Evolutionary conservation across 2,329 filamentous ascomycete genomes (phyloP), one percentile per base, ranked within the genome.

Genomic region (Cadophora luteo-olivacea): DNA sequence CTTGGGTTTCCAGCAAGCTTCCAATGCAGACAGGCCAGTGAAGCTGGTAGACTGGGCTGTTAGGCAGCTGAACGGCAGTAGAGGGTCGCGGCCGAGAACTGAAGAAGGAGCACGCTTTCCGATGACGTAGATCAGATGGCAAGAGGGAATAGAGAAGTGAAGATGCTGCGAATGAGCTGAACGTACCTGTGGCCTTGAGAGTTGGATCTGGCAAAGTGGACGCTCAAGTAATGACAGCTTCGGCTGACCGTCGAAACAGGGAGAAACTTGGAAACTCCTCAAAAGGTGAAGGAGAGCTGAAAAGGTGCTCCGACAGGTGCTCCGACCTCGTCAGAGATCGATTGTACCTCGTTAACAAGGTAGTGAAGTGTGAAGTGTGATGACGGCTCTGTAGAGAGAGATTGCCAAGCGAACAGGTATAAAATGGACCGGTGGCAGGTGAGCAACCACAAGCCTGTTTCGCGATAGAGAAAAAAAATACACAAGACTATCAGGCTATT

Each of bases 401-500:
- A 5, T 6, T 4, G 41, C 9, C 33, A 60, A 22, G 55, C 33
- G 22, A 60, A 49, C 19, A 49, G 45, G n/a, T 25, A 14, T n/a
- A 29, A 41, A 8, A 36, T 7, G 25, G 33, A 60, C 32, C 9
- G 41, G 55, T 41, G 55, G 55, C 41, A 60, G 36, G 32, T 60
- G 55, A 60, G 25, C n/a, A 25, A 3, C 55, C 33, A 24, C 33
- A 24, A 38, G 11, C 36, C 16, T 9, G n/a, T n/a, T 12, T 41
- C 16, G 41, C 11, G 11, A n/a, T 16, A 41, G 8, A 22, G 38
- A 16, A 12, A 25, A 45, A 60, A 33, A 25, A 24, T 38, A 38
- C 33, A 60, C n/a, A 60, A n/a, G 55, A 38, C 55, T 22, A 38
- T 45, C 33, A 60, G n/a, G 33, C 25, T n/a, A n/a, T 7, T 25